Evolutionary conservation across 805 yeast species (phyloP).

Genomic region (Hemisphaericaspora nanyangensis): DNA sequence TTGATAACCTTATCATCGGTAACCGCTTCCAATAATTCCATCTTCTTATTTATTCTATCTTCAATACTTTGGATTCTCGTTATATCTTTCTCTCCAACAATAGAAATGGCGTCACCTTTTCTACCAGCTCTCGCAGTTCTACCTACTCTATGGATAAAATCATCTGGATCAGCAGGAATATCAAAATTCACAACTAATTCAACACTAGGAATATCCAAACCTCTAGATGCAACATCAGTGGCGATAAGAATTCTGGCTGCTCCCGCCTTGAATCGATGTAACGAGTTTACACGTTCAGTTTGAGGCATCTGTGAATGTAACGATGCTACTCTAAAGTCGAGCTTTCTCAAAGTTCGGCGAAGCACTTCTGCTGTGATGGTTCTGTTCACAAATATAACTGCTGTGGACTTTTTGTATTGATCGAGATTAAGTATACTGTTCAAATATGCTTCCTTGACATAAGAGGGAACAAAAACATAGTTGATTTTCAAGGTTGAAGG

Average conservation of each 20-base stretch:
- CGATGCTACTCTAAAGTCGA: slow-evolving; percentile 82
- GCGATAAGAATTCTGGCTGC: slow-evolving; percentile 92
- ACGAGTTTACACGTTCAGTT: slow-evolving; percentile 80
- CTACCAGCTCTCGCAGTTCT: slow-evolving; percentile 99
- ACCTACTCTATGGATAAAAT: slow-evolving; percentile 95
- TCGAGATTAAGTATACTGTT: slow-evolving; percentile 63
- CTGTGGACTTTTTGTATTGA: slow-evolving; percentile 61
- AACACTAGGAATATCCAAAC: slow-evolving; percentile 92
- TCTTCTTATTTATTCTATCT: slow-evolving; percentile 72
- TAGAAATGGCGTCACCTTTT: slow-evolving; percentile 74
- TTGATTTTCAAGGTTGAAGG: slow-evolving; percentile 66
- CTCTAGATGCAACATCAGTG: slow-evolving; percentile 97
- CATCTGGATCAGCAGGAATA: slow-evolving; percentile 94
- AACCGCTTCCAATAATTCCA: slow-evolving; percentile 69
- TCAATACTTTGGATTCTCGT: slow-evolving; percentile 81
- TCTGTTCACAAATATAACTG: slow-evolving; percentile 86
- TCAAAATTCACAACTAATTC: slow-evolving; percentile 88
- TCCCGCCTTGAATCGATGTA: slow-evolving; percentile 89
- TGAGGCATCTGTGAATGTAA: slow-evolving; percentile 95
- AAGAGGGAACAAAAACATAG: slow-evolving; percentile 77
- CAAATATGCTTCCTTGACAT: slow-evolving; percentile 86
- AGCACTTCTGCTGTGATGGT: slow-evolving; percentile 87
- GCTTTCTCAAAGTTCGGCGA: slow-evolving; percentile 65
- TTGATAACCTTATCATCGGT: slow-evolving; percentile 76
- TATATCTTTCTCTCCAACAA: slow-evolving; percentile 84